Evolutionary conservation across 257 asterid species (phyloP).

Genomic region (Penstemon eatonii): DNA sequence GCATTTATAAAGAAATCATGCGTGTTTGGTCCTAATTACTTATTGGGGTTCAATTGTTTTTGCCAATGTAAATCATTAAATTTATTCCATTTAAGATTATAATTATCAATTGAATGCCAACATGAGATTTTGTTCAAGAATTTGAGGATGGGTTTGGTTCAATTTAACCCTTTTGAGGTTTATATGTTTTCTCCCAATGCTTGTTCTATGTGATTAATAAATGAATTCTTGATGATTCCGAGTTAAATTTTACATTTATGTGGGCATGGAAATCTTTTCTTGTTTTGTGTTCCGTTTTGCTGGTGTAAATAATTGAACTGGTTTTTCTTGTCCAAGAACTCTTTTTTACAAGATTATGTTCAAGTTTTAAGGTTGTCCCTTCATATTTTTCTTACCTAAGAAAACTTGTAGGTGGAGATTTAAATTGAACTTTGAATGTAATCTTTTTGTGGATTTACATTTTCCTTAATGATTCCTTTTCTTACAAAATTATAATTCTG

Average conservation of each 20-base stretch:
- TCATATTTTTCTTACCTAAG: not conserved
- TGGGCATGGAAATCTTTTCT: not conserved
- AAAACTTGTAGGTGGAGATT: slow-evolving; percentile 32
- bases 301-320: not conserved
- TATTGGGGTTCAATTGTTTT: slow-evolving; percentile 17
- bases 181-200: not conserved
- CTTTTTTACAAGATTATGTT: not conserved
- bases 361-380: slow-evolving; percentile 4
- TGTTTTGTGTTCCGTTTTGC: too few species aligned
- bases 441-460: slow-evolving; percentile 23
- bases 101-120: slow-evolving; percentile 7
- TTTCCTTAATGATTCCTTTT: slow-evolving; percentile 24
- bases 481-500: slow-evolving; percentile 40
- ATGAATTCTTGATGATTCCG: not conserved
- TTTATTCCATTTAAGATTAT: not conserved
- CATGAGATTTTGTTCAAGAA: slow-evolving; percentile 13
- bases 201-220: not conserved
- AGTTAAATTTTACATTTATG: not conserved
- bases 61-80: not conserved
- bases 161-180: not conserved
- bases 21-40: not conserved
- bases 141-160: not conserved
- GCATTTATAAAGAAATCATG: too few species aligned
- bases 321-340: not conserved
- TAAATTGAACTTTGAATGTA: slow-evolving; percentile 26